Evolutionary conservation across 306 rosid species (phyloP), one percentile per base, ranked within the genome.

Genomic region (Cicer pinnatifidum): DNA sequence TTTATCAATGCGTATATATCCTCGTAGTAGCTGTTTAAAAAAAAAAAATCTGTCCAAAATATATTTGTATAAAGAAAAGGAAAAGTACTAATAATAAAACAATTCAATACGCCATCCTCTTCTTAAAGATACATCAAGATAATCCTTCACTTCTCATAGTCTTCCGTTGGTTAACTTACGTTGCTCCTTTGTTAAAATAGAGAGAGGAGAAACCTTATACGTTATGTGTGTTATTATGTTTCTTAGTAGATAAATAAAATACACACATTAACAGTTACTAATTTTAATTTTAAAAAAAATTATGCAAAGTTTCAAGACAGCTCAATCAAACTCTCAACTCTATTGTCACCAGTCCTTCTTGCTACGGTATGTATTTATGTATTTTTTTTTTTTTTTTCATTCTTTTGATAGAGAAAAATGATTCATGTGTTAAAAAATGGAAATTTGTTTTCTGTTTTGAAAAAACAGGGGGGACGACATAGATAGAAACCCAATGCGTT

Each of bases 221-320:
- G 50, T 3, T 53, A 6, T 71, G 41, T 53, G 63, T 53, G 28
- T 23, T 23, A 23, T 23, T 23, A 3, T 23, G 33, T 28, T 28
- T 38, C 35, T 52, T 8, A 0, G 50, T 39, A 28, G 5, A 28
- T 28, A 28, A 28, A 28, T 28, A 28, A 28, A 28, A 28, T 28
- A 28, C 35, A 53, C 4, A 16, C 11, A 52, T 8, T 53, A 7
- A 16, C 33, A 53, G 0, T 52, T 28, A 28, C 33, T 28, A 28
- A 28, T 17, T 52, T 53, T 53, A 17, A 5, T 19, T 56, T 19
- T 19, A 1, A 1, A 1, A 1, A 53, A 15, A 74, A 75, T 50
- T 67, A 87, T 93, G 98, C 96, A 93, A 74, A 88, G 90, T 83
- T 87, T 89, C 87, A 83, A 84, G 79, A 60, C 89, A 16, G 82